Conservation (phyloP, 495 filamentous ascomycete genomes). For the Opeltia flavorubescens region DNA sequence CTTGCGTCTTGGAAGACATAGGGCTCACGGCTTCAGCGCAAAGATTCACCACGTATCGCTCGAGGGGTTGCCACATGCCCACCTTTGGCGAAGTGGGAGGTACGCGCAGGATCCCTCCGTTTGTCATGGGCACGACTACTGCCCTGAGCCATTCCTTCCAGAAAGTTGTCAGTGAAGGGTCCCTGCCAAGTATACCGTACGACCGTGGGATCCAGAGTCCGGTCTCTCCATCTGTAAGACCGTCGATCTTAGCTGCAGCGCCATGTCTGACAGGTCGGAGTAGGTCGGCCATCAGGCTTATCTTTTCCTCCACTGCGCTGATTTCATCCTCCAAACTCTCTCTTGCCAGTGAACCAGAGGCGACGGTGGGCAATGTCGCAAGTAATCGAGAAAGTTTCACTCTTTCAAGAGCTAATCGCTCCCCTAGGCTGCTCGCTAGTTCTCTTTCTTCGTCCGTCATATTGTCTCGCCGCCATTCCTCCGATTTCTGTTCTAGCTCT, state of each 20-base stretch:
- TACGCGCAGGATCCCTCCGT: slow-evolving; percentile 68
- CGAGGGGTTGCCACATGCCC: slow-evolving; percentile 92
- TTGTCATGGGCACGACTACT: slow-evolving; percentile 84
- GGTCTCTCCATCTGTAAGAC: slow-evolving; percentile 87
- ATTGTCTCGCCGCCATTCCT: slow-evolving; percentile 84
- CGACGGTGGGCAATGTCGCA: slow-evolving; percentile 62
- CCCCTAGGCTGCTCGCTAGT: slow-evolving; percentile 81
- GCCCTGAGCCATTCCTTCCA: slow-evolving; percentile 99
- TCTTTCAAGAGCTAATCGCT: slow-evolving; percentile 75
- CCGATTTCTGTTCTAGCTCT: slow-evolving; percentile 79
- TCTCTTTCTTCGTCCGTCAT: slow-evolving; percentile 96
- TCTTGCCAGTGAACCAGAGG: slow-evolving; percentile 65
- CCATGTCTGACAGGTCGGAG: slow-evolving; percentile 84
- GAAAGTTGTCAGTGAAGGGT: slow-evolving; percentile 71
- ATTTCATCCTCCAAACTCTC: slow-evolving; percentile 87
- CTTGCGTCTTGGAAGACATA: slow-evolving; percentile 84
- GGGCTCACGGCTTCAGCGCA: slow-evolving; percentile 91
- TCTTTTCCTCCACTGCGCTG: slow-evolving; percentile 92
- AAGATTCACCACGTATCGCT: slow-evolving; percentile 94
- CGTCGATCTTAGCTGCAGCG: slow-evolving; percentile 93
- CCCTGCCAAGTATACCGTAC: slow-evolving; percentile 83
- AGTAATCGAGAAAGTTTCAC: slow-evolving; percentile 81
- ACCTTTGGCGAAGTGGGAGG: slow-evolving; percentile 79
- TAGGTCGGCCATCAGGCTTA: slow-evolving; percentile 89
- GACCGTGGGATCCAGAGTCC: slow-evolving; percentile 93